Evolutionary conservation across 768 basidiomycete genomes (phyloP), one percentile per base, ranked within the genome.

Genomic region (Mycena alexandri): DNA sequence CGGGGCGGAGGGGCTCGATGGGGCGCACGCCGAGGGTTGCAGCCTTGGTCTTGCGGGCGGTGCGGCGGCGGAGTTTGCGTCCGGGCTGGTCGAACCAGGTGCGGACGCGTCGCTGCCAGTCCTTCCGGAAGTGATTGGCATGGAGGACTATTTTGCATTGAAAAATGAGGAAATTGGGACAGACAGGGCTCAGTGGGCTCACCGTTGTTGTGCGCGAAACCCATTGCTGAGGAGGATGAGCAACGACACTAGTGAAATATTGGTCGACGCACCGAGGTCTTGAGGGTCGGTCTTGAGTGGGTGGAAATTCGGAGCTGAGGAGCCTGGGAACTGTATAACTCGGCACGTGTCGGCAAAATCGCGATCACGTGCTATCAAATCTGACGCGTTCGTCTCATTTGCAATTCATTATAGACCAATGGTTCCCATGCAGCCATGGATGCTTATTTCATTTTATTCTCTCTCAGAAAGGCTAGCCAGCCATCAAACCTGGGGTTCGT

Each of bases 1-100:
- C 97, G 53, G 97, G 97, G 76, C 97, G 95, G 75, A 99, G 94
- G 80, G 92, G 92, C 69, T 89, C 85, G 71, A 95, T 89, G 50
- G 94, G 98, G 77, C 95, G 94, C 71, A 95, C 94, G 74, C 98
- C 98, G 63, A 98, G 92, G 68, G 89, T 80, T 51, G 95, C 88
- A 63, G 95, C 95, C 85, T 98, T 99, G 74, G 85, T 84, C 82
- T 95, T 92, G 83, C 98, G 94, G 48, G 96, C 95, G 52, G 85
- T 90, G 79, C 98, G 93, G 79, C 98, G 89, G 80, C 94, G 93
- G 80, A 96, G 93, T 85, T 99, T 99, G 79, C 94, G 93, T 54
- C 96, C 97, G 63, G 98, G 95, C 84, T 99, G 98, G 86, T 99
- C 93, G 80, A 99, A 99, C 96, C 96, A 96, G 78, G 95, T 97